Conservation (phyloP, 1,139 yeast species). For the Lodderomyces parapsilosis region DNA sequence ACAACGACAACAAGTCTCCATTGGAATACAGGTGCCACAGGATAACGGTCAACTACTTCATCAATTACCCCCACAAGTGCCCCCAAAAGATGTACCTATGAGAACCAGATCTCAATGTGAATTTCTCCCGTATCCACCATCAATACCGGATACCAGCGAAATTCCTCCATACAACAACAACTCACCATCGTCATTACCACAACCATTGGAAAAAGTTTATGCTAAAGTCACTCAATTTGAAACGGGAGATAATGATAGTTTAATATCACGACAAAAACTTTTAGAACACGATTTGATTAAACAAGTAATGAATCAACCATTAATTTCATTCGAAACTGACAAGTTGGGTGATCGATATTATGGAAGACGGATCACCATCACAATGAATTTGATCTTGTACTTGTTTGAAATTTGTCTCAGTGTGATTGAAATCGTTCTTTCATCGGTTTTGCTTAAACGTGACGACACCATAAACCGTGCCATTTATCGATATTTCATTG, state of each 20-base stretch:
- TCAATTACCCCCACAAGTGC: constrained; percentile 11
- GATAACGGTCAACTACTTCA: constrained; percentile 7
- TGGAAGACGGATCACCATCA: constrained; percentile 22
- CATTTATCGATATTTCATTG: constrained; percentile 39
- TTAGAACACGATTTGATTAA: constrained; percentile 33
- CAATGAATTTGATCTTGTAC: constrained; percentile 33
- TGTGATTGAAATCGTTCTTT: constrained; percentile 30
- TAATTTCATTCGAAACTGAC: constrained; percentile 21
- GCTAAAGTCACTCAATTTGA: constrained; percentile 6
- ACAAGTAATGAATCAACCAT: constrained; percentile 38
- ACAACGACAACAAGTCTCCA: constrained; percentile 6
- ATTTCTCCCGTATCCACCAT: constrained; percentile 14
- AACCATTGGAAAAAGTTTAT: not conserved
- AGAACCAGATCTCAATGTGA: constrained; percentile 11
- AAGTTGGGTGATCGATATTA: constrained; percentile 19
- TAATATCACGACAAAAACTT: constrained; percentile 23
- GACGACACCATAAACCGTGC: constrained; percentile 25
- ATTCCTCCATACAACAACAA: constrained; percentile 4
- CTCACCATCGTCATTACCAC: constrained; percentile 6
- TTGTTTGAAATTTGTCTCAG: constrained; percentile 35
- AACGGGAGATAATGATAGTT: constrained; percentile 7
- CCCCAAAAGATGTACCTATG: constrained; percentile 12
- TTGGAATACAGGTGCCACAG: constrained; percentile 13
- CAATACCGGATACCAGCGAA: constrained; percentile 5
- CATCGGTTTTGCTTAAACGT: constrained; percentile 24